Conservation (phyloP, 345 rosid species). For the Moricandia moricandioides region DNA sequence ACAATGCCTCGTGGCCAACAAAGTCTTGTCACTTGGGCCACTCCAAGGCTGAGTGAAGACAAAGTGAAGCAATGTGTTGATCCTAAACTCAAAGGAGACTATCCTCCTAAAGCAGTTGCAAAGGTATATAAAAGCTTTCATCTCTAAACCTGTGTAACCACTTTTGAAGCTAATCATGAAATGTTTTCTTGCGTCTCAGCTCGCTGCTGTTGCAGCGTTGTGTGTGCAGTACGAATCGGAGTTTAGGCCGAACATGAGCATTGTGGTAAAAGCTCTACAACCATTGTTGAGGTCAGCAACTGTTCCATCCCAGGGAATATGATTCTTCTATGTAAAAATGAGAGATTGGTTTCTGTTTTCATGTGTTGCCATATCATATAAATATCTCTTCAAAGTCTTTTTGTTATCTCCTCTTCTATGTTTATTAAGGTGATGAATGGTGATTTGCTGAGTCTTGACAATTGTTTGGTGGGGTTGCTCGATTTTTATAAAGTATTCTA, state of each 20-base stretch:
- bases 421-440: neutral
- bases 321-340: constrained; percentile 21
- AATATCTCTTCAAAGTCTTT: constrained; percentile 3
- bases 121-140: constrained; percentile 49
- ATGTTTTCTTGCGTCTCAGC: constrained; percentile 41
- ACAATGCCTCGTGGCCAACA: constrained; percentile 99
- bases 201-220: constrained; percentile 90
- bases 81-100: constrained; percentile 92
- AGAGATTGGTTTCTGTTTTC: constrained; percentile 28
- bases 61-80: constrained; percentile 97
- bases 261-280: constrained; percentile 85
- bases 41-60: constrained; percentile 96
- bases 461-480: neutral
- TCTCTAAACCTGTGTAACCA: constrained; percentile 10
- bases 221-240: constrained; percentile 93
- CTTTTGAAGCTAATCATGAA: neutral
- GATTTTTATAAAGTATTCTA: neutral
- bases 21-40: constrained; percentile 98
- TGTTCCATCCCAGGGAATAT: constrained; percentile 31
- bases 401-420: neutral
- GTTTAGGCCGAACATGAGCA: constrained; percentile 96
- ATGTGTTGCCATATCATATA: constrained; percentile 9
- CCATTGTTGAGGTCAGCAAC: constrained; percentile 70
- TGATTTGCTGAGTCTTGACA: neutral
- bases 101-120: constrained; percentile 94